A percentile compares a stretch with the other conserved stretches of the same genome.
These are phyloP conservation scores for Miscanthus sacchariflorus DNA, from an alignment of 202 grass and related monocot genomes.

Conservation along the genomic window DNA sequence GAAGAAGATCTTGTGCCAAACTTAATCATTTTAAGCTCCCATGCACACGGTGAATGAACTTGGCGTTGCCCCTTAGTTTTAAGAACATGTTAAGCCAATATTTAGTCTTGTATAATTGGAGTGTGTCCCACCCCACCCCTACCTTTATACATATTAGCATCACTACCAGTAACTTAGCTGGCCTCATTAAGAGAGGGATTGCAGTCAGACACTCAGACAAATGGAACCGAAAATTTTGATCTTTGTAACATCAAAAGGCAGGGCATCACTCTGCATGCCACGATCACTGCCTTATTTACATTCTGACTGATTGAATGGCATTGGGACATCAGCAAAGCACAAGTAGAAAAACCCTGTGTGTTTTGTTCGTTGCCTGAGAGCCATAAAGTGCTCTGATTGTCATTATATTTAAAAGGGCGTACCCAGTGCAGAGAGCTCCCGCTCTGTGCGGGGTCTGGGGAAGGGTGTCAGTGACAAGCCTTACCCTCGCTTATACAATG, in stretches of 20 bases:
- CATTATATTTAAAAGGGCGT: too few relatives aligned
- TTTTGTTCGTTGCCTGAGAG: too few relatives aligned
- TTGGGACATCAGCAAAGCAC: neutral
- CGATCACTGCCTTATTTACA: neutral
- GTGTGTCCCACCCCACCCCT: neutral
- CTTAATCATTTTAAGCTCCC: neutral
- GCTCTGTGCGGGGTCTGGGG: too few relatives aligned
- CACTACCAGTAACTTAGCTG: neutral
- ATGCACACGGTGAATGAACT: neutral
- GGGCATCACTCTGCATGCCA: neutral
- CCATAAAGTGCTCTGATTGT: too few relatives aligned
- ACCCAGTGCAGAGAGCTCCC: too few relatives aligned
- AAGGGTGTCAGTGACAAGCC: too few relatives aligned
- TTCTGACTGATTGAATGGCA: neutral
- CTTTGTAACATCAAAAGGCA: neutral
- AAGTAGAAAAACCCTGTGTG: neutral
- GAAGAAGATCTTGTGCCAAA: neutral
- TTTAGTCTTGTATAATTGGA: neutral
- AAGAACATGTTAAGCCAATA: neutral
- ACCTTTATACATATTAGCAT: neutral
- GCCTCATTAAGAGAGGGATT: neutral
- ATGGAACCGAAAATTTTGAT: neutral
- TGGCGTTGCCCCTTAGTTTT: neutral
- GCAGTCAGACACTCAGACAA: neutral
- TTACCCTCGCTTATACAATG: too few relatives aligned